A percentile compares a stretch with the other conserved stretches of the same genome.
Conservation (phyloP, 352 stramenopile species). For the Phytophthora pistaciae region DNA sequence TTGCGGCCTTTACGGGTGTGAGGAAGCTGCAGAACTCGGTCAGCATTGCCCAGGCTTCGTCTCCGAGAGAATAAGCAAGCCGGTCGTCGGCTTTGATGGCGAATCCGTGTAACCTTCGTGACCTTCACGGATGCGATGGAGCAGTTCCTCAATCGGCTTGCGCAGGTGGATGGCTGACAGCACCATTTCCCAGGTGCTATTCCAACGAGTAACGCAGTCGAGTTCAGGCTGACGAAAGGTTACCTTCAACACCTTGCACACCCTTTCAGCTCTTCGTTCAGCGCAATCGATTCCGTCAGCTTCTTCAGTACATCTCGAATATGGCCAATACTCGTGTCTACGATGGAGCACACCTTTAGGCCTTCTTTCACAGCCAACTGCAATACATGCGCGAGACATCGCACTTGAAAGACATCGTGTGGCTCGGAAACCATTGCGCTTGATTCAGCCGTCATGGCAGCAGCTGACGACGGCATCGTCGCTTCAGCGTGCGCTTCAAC, state of each 20-base stretch:
- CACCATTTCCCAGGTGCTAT: conserved; percentile 21
- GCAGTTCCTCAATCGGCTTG: conserved; percentile 7
- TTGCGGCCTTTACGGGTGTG: conserved; percentile 26
- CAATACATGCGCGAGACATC: conserved; percentile 17
- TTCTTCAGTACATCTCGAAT: conserved; percentile 19
- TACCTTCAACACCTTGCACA: conserved; percentile 6
- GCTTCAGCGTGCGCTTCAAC: neutral
- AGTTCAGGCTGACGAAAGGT: conserved; percentile 4
- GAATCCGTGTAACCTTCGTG: conserved; percentile 17
- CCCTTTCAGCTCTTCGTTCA: conserved; percentile 2
- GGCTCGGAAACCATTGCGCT: neutral
- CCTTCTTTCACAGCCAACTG: conserved; percentile 19
- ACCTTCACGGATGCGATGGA: conserved; percentile 4
- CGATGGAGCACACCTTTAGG: conserved; percentile 1
- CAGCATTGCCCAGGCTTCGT: neutral
- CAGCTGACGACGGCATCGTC: too few relatives aligned
- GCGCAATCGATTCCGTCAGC: neutral
- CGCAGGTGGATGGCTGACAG: conserved; percentile 5
- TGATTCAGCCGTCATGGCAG: neutral
- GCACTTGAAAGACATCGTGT: conserved; percentile 8
- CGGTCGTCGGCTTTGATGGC: conserved; percentile 3
- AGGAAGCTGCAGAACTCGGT: conserved; percentile 13
- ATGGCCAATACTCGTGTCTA: conserved; percentile 7
- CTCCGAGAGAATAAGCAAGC: neutral
- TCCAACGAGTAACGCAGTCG: conserved; percentile 13